Percentiles rank a stretch among this genome's conserved stretches.
phyloP scores from a whole-genome alignment of 2,329 filamentous ascomycete genomes.

The Fusarium domesticum region DNA sequence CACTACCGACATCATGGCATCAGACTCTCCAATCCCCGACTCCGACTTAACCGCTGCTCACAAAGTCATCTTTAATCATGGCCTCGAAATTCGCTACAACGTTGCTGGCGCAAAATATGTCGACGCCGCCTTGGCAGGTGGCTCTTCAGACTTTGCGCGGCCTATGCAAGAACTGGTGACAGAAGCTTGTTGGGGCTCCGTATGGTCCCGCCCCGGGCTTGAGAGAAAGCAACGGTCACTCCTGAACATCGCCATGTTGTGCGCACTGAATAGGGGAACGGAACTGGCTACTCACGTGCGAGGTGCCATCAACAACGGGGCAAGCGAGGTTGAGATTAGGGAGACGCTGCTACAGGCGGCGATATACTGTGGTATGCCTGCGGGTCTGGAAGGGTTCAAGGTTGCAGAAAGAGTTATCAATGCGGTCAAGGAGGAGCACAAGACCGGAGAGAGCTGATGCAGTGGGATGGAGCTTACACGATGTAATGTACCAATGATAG shows the following conservation, averaged over 20 bases:
- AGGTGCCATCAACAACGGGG: constrained; percentile 60
- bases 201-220: constrained; percentile 61
- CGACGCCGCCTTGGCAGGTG: constrained; percentile 50
- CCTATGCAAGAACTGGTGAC: constrained; percentile 61
- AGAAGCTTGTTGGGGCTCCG: constrained; percentile 57
- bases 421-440: constrained; percentile 29
- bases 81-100: constrained; percentile 55
- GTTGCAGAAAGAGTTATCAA: constrained; percentile 26
- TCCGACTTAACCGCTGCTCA: too few species aligned
- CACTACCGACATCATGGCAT: too few species aligned
- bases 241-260: constrained; percentile 59
- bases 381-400: constrained; percentile 39
- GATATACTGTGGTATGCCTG: constrained; percentile 41
- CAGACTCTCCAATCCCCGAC: too few species aligned
- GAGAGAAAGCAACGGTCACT: constrained; percentile 55
- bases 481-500: too few species aligned
- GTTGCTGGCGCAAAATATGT: constrained; percentile 61
- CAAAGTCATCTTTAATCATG: constrained; percentile 52
- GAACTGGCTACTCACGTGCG: constrained; percentile 60
- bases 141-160: constrained; percentile 50
- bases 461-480: too few species aligned
- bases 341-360: constrained; percentile 50
- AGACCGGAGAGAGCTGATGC: constrained; percentile 7
- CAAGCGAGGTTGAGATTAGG: constrained; percentile 52
- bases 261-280: constrained; percentile 55